Percentiles rank a stretch among this genome's conserved stretches.
Evolutionary conservation across 2,329 filamentous ascomycete genomes (phyloP).

Genomic region (Pezicula rhizophila): DNA sequence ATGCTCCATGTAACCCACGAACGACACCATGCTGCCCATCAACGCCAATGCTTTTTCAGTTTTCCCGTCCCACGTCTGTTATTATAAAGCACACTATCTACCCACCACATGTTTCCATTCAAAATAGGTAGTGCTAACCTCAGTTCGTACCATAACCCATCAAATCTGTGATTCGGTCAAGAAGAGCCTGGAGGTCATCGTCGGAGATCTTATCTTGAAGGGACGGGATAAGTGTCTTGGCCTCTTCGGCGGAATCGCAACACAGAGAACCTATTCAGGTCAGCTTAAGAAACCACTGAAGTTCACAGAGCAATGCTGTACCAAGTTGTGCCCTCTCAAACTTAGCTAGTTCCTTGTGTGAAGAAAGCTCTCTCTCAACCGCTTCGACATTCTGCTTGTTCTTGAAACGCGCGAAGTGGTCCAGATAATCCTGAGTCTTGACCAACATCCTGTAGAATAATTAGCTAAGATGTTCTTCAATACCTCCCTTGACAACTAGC

Average conservation of each 20-base stretch:
- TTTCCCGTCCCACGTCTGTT: too few species aligned
- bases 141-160: conserved; percentile 24
- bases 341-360: conserved; percentile 74
- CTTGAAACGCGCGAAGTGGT: conserved; percentile 93
- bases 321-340: conserved; percentile 93
- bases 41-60: too few species aligned
- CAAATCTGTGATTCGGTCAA: conserved; percentile 87
- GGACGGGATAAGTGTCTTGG: conserved; percentile 90
- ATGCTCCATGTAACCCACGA: too few species aligned
- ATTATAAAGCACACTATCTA: too few species aligned
- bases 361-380: conserved; percentile 80
- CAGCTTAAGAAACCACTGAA: not conserved
- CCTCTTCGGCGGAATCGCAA: conserved; percentile 89
- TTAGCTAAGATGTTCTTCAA: not conserved
- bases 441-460: conserved; percentile 57
- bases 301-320: conserved; percentile 33
- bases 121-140: not conserved
- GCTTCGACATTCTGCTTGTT: conserved; percentile 90
- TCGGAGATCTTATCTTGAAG: conserved; percentile 85
- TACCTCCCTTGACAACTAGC: not conserved
- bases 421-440: conserved; percentile 88
- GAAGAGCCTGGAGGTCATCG: conserved; percentile 77
- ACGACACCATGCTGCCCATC: too few species aligned
- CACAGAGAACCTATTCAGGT: conserved; percentile 71
- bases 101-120: too few species aligned